phyloP scores from a whole-genome alignment of 805 yeast genomes.

The Teunomyces barrocoloradensis region DNA sequence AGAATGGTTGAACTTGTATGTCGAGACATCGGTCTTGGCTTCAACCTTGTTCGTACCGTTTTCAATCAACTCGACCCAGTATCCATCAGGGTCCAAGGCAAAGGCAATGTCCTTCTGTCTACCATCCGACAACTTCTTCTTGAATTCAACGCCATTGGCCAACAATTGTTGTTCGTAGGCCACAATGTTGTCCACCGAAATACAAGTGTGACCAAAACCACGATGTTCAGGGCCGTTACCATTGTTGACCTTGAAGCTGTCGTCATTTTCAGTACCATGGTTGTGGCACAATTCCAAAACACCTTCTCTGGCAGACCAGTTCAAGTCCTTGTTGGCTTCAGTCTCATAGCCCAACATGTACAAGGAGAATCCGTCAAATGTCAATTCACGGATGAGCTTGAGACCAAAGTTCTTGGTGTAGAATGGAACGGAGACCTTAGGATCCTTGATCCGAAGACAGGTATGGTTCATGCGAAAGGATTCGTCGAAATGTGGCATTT shows the following conservation, averaged over 20 bases:
- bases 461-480: slow-evolving; percentile 60
- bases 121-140: slow-evolving; percentile 85
- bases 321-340: slow-evolving; percentile 33
- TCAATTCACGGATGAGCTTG: slow-evolving; percentile 50
- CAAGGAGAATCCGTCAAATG: slow-evolving; percentile 58
- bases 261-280: slow-evolving; percentile 66
- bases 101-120: slow-evolving; percentile 92
- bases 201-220: slow-evolving; percentile 93
- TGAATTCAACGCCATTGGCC: slow-evolving; percentile 63
- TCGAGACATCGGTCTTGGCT: slow-evolving; percentile 34
- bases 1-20: slow-evolving; percentile 73
- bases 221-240: slow-evolving; percentile 84
- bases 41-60: slow-evolving; percentile 45
- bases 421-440: slow-evolving; percentile 67
- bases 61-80: slow-evolving; percentile 90
- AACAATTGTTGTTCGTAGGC: slow-evolving; percentile 59
- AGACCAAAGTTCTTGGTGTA: slow-evolving; percentile 76
- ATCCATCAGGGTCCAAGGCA: slow-evolving; percentile 92
- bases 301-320: slow-evolving; percentile 55
- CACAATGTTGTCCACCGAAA: slow-evolving; percentile 78
- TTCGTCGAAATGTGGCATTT: slow-evolving; percentile 31
- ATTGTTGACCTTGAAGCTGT: slow-evolving; percentile 57
- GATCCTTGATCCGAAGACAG: slow-evolving; percentile 79
- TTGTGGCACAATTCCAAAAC: slow-evolving; percentile 81
- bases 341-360: slow-evolving; percentile 56